These are phyloP conservation scores for Kwoniella dendrophila DNA, from an alignment of 768 basidiomycete species.

Conservation along the genomic window DNA sequence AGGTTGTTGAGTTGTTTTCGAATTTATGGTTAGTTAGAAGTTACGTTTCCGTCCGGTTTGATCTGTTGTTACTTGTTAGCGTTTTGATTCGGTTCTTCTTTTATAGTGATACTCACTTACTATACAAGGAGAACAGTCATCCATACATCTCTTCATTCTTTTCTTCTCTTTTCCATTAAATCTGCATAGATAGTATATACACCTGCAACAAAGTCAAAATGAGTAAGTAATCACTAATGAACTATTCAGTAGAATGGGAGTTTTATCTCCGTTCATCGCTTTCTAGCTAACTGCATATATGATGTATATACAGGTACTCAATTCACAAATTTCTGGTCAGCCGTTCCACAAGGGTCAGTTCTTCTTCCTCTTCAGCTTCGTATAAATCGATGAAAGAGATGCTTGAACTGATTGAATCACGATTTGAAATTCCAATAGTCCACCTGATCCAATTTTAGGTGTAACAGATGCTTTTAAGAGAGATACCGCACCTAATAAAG, in stretches of 20 bases:
- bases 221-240: constrained; percentile 2
- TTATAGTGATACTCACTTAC: too few species aligned
- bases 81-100: neutral
- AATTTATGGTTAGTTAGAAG: constrained; percentile 11
- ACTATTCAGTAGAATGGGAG: neutral
- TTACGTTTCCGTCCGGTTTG: neutral
- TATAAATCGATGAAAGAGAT: neutral
- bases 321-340: constrained; percentile 25
- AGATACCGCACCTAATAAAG: constrained; percentile 84
- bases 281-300: neutral
- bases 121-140: too few species aligned
- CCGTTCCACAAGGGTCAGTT: constrained; percentile 23
- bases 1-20: constrained; percentile 13
- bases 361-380: neutral
- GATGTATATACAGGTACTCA: neutral
- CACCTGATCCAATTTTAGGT: constrained; percentile 53
- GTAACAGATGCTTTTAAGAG: constrained; percentile 95
- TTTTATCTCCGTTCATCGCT: neutral
- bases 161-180: neutral
- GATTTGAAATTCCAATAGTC: constrained; percentile 26
- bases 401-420: neutral
- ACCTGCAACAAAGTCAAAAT: neutral
- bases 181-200: neutral
- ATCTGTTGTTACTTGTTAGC: neutral
- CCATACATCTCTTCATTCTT: neutral